These are phyloP conservation scores for Gomphus bonarii DNA, from an alignment of 1,284 basidiomycete species.

Conservation along the genomic window DNA sequence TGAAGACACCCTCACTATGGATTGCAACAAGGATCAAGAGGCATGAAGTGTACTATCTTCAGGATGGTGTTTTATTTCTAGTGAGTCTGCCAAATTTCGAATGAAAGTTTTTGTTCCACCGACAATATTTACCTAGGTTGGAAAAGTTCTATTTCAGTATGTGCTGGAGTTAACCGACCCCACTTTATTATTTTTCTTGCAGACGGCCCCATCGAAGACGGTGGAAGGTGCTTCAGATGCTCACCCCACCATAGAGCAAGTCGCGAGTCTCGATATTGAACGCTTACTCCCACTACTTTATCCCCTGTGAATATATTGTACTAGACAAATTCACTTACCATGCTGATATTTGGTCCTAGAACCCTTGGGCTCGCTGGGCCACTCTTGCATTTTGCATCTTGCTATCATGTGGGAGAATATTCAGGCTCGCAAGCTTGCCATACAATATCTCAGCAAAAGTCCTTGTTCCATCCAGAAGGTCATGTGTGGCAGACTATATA, in stretches of 20 bases:
- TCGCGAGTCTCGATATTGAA: not conserved
- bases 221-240: not conserved
- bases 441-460: constrained; percentile 14
- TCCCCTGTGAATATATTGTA: not conserved
- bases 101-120: not conserved
- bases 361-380: not conserved
- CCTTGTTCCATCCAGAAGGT: constrained; percentile 16
- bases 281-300: not conserved
- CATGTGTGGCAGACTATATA: constrained; percentile 18
- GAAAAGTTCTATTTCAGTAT: not conserved
- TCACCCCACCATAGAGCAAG: not conserved
- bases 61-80: not conserved
- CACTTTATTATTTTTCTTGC: not conserved
- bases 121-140: not conserved
- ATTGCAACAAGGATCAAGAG: not conserved
- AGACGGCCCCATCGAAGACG: not conserved
- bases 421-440: constrained; percentile 17
- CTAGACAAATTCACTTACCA: not conserved
- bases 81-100: not conserved
- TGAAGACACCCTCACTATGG: not conserved
- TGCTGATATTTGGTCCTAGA: not conserved
- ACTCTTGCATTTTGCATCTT: constrained; percentile 20
- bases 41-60: not conserved
- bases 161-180: not conserved
- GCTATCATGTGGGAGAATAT: constrained; percentile 19